Evolutionary conservation across 345 rosid genomes (phyloP).

Genomic region (Linum lewisii): DNA sequence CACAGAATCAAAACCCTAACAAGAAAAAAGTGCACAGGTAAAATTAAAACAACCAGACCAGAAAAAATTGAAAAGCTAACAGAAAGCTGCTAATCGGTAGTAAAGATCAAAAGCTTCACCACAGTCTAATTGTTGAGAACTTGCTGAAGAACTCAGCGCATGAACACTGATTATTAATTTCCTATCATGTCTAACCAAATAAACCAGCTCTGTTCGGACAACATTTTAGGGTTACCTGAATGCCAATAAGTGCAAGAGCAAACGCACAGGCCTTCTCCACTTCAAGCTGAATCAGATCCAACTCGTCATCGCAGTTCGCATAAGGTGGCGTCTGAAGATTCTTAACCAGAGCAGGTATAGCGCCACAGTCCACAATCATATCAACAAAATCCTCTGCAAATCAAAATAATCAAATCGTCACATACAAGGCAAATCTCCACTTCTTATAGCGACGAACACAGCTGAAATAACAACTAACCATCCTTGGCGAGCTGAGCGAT

Average conservation of each 20-base stretch:
- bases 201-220: background rate
- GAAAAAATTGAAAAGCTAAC: background rate
- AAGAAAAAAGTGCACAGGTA: background rate
- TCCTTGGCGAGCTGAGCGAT: slow-evolving; percentile 43
- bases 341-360: slow-evolving; percentile 45
- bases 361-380: slow-evolving; percentile 49
- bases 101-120: background rate
- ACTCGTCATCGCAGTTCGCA: background rate
- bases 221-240: slow-evolving; percentile 26
- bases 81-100: background rate
- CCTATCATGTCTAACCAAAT: background rate
- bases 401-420: background rate
- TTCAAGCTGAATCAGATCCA: slow-evolving; percentile 29
- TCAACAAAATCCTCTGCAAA: slow-evolving; percentile 43
- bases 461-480: slow-evolving; percentile 21
- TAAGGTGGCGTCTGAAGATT: slow-evolving; percentile 33
- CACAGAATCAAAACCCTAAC: background rate
- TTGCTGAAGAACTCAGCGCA: too few species aligned
- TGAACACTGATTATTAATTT: background rate
- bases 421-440: background rate
- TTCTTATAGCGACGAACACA: background rate
- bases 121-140: background rate
- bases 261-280: slow-evolving; percentile 53
- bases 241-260: slow-evolving; percentile 52
- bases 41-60: background rate